Evolutionary conservation across 2,329 filamentous ascomycete species (phyloP), one percentile per base, ranked within the genome.

Genomic region (Cladosporium sp.): DNA sequence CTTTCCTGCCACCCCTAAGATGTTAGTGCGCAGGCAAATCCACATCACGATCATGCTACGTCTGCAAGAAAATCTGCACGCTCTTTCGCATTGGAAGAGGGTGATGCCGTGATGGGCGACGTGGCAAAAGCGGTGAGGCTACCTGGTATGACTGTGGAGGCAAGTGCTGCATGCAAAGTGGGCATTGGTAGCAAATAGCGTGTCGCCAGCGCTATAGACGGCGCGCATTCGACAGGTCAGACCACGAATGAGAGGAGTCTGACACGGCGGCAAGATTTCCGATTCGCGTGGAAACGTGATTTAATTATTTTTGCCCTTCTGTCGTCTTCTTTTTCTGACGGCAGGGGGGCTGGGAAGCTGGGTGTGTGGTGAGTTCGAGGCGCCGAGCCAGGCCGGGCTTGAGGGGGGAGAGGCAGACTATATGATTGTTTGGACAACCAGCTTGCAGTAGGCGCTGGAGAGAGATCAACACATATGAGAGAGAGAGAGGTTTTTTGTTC

Each of bases 51-150:
- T 27, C 36, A 38, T 29, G 43, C n/a, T 22, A 35, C 25, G 15
- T 15, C 7, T 33, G 32, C 32, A 4, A n/a, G 30, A 11, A n/a
- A n/a, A 9, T 27, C 22, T 27, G 22, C 22, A 27, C 22, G 22
- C 22, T 41, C 7, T 18, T 29, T 27, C n/a, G n/a, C n/a, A n/a
- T n/a, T n/a, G n/a, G n/a, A n/a, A n/a, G n/a, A n/a, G n/a, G n/a
- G n/a, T n/a, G n/a, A 16, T 16, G 32, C 22, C 15, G 6, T 11
- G 19, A 38, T 27, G 13, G 16, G 36, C 35, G 29, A 48, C 45
- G 36, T 48, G 36, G 45, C 27, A 27, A 25, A 13, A 40, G 45
- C 45, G 45, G 45, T 48, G 36, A 48, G 45, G 45, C 45, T 48
- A n/a, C 15, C n/a, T n/a, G n/a, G n/a, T n/a, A n/a, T n/a, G 9